Percentiles rank a stretch among this genome's conserved stretches.
phyloP scores from a whole-genome alignment of 2,329 filamentous ascomycete genomes.

The Fusarium newnesense region DNA sequence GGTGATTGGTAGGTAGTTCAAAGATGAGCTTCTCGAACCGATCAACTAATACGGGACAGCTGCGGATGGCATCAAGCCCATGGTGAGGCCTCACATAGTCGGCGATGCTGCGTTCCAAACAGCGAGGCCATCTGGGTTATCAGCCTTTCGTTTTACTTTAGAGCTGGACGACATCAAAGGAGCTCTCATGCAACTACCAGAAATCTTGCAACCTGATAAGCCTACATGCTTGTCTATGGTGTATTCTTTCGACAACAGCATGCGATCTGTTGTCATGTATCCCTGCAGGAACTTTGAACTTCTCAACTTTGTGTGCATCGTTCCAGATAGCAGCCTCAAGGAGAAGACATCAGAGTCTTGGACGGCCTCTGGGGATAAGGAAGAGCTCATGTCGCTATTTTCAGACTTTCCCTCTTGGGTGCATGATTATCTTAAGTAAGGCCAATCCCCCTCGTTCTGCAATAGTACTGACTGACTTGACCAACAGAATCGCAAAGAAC shows the following conservation, averaged over 20 bases:
- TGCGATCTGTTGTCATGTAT: not conserved
- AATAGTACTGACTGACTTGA: not conserved
- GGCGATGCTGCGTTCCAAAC: not conserved
- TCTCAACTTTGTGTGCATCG: not conserved
- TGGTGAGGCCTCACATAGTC: not conserved
- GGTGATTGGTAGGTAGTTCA: not conserved
- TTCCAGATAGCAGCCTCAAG: not conserved
- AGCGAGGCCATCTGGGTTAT: not conserved
- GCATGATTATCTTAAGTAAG: not conserved
- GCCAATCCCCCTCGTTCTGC: not conserved
- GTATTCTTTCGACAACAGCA: not conserved
- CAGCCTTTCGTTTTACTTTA: not conserved
- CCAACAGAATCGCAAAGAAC: not conserved
- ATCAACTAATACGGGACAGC: not conserved
- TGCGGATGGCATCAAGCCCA: not conserved
- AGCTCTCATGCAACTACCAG: not conserved
- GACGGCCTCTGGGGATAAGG: not conserved
- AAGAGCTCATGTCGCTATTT: not conserved
- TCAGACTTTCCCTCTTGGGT: not conserved
- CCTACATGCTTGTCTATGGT: not conserved
- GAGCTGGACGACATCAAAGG: not conserved
- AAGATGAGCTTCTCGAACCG: rapidly evolving
- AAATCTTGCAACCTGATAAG: not conserved
- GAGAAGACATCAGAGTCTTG: not conserved
- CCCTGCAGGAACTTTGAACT: not conserved